A percentile compares a stretch with the other conserved stretches of the same genome.
phyloP scores from a whole-genome alignment of 306 rosid genomes.

The Cucurbita argyrosperma region DNA sequence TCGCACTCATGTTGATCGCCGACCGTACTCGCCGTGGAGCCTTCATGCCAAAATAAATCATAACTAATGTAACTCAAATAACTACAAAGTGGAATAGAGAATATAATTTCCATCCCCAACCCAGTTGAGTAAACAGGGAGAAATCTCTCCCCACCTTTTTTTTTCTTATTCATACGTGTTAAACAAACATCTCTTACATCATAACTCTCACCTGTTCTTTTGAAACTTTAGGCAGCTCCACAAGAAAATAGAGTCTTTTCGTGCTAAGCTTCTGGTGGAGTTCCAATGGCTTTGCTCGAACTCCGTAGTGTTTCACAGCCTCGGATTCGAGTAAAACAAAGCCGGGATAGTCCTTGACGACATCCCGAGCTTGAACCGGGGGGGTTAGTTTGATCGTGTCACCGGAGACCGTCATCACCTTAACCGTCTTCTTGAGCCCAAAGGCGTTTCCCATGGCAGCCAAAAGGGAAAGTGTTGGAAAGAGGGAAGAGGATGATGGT shows the following conservation, averaged over 20 bases:
- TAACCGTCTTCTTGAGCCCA: constrained; percentile 50
- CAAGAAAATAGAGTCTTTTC: constrained; percentile 61
- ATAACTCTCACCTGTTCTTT: constrained; percentile 6
- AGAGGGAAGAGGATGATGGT: not conserved
- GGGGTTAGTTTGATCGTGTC: constrained; percentile 58
- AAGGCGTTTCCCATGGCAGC: constrained; percentile 60
- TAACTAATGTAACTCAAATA: too few species aligned
- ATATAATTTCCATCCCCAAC: too few species aligned
- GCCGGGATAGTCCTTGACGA: constrained; percentile 48
- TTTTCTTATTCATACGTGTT: too few species aligned
- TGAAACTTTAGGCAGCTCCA: constrained; percentile 35
- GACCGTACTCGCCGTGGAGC: constrained; percentile 61
- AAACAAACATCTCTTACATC: too few species aligned
- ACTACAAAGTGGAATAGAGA: too few species aligned
- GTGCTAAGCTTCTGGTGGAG: constrained; percentile 28
- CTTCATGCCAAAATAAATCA: too few species aligned
- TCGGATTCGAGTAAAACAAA: constrained; percentile 62
- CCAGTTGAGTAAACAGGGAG: too few species aligned
- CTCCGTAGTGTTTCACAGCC: constrained; percentile 68
- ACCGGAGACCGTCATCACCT: constrained; percentile 74
- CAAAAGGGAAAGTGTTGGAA: not conserved
- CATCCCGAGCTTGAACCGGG: constrained; percentile 39
- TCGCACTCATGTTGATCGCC: constrained; percentile 75
- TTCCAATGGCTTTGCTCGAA: constrained; percentile 57
- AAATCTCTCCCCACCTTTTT: too few species aligned